phyloP scores from a whole-genome alignment of 2,329 filamentous ascomycete species.

The Thelonectria blattea region DNA sequence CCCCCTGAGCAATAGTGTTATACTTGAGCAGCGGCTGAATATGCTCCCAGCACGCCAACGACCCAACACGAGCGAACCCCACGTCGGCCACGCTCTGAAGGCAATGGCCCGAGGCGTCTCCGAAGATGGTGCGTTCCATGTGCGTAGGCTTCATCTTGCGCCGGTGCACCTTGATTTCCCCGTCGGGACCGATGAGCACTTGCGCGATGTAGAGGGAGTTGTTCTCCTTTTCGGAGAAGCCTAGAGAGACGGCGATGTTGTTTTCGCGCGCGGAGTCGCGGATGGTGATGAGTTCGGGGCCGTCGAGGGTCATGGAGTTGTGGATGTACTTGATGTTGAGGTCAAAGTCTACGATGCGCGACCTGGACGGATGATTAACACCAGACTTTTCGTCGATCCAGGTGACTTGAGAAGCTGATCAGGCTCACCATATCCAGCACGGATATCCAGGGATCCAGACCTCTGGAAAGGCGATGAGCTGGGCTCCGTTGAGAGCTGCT shows the following conservation, averaged over 20 bases:
- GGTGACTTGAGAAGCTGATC: no score
- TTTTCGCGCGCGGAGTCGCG: constrained; percentile 39
- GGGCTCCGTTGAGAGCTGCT: constrained; percentile 57
- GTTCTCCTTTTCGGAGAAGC: constrained; percentile 48
- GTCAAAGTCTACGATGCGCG: constrained; percentile 29
- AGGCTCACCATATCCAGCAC: constrained; percentile 46
- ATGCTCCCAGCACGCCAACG: constrained; percentile 56
- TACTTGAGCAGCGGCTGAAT: constrained; percentile 54
- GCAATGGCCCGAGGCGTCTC: constrained; percentile 47
- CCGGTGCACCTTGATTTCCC: constrained; percentile 46
- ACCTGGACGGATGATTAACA: constrained; percentile 9
- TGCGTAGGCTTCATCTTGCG: constrained; percentile 59
- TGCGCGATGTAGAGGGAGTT: constrained; percentile 52
- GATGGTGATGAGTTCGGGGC: constrained; percentile 46
- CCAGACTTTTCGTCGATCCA: no score
- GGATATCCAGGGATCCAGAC: constrained; percentile 60
- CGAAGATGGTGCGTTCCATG: constrained; percentile 56
- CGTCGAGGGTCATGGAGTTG: constrained; percentile 49
- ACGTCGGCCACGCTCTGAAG: constrained; percentile 47
- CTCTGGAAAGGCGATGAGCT: constrained; percentile 60
- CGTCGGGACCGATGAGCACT: constrained; percentile 48
- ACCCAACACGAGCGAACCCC: constrained; percentile 47
- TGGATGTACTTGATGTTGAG: constrained; percentile 42
- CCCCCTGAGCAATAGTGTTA: constrained; percentile 47
- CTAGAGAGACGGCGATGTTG: constrained; percentile 47